Evolutionary conservation across 257 asterid species (phyloP), one percentile per base, ranked within the genome.

Genomic region (Cordia subcordata): DNA sequence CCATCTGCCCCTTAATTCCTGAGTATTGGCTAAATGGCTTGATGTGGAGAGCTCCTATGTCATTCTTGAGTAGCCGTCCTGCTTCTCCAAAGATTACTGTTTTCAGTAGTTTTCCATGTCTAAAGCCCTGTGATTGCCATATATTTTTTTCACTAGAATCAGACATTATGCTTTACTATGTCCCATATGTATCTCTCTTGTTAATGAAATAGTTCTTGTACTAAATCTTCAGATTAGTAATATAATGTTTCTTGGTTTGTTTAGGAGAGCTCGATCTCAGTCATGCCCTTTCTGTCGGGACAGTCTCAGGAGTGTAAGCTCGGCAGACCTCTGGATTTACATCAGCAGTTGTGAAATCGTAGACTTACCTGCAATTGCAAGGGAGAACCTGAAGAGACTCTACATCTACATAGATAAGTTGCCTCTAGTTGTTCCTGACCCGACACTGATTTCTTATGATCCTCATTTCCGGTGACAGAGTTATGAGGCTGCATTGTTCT

Each of bases 251-350:
- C 4, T 0, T 20, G 33, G 32, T 68, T 66, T 35, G 23, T 67
- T 13, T 75, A 90, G 95, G 97, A 76, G 81, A 52, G 72, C 84
- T 33, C 75, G 89, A 62, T 90, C 95, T 12, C 84, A 81, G 61
- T 90, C 97, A 6, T 90, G 97, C 72, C 97, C 97, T 17, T 89
- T 84, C 75, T 90, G 97, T 53, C 89, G 97, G 40, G 90, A 86
- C 38, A 72, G 78, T 62, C 85, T 90, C 51, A 81, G 82, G 63
- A 77, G 90, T 59, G 77, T 90, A 67, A 57, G 83, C 47, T 86
- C 95, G 1, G 79, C 80, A 45, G 97, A 90, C 55, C 92, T 90
- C 5, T 90, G 97, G 97, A 79, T 90, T 33, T 86, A 84, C 80
- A 77, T 92, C 12, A 79, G 93, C 80, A 63, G 54, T 16, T 63